Evolutionary conservation across 148 eudicot species (phyloP).

Genomic region (Rhododendron henanense): DNA sequence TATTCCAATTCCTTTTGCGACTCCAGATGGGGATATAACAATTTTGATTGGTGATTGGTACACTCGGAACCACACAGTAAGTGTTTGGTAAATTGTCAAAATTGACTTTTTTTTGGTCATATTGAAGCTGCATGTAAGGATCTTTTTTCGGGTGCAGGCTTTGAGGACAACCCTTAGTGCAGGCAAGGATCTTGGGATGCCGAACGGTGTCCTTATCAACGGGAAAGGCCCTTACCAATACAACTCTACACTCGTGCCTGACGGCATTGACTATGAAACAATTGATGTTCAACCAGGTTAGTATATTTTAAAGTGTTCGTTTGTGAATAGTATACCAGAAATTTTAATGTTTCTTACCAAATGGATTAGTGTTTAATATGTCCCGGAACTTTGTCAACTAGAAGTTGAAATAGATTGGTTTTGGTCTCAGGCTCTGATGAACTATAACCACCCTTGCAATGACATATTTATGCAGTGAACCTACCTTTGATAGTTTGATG

Average conservation of each 20-base stretch:
- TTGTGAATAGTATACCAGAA: not conserved
- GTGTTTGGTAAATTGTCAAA: conserved; percentile 21
- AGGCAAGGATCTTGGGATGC: conserved; percentile 90
- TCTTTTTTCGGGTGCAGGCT: conserved; percentile 42
- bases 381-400: not conserved
- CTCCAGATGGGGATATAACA: conserved; percentile 67
- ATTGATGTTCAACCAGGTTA: conserved; percentile 83
- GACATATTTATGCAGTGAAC: not conserved
- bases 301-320: not conserved
- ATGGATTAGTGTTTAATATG: not conserved
- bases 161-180: conserved; percentile 71
- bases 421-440: not conserved
- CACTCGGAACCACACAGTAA: conserved; percentile 75
- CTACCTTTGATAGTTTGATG: not conserved
- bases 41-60: conserved; percentile 93
- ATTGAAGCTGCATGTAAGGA: conserved; percentile 3
- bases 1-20: conserved; percentile 80
- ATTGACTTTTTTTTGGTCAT: not conserved
- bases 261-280: conserved; percentile 83
- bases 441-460: not conserved
- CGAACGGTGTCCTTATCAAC: conserved; percentile 92
- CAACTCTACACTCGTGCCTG: conserved; percentile 80
- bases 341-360: not conserved
- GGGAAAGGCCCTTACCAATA: conserved; percentile 95
- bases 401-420: not conserved